These are phyloP conservation scores for Solanum peruvianum DNA, from an alignment of 257 asterid species.

Conservation along the genomic window DNA sequence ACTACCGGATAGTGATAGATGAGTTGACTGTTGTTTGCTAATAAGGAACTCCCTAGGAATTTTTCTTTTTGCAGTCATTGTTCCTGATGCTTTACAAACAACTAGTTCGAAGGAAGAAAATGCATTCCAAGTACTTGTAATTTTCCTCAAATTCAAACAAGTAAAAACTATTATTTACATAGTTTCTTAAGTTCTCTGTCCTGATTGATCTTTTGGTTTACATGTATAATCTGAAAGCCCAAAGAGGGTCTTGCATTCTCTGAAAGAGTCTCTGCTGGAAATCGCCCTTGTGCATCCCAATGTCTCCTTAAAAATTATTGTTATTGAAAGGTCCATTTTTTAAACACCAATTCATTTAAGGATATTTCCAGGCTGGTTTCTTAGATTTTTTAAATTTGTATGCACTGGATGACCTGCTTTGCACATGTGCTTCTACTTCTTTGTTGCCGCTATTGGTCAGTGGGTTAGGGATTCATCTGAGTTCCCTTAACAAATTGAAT, in stretches of 20 bases:
- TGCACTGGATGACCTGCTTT: no score
- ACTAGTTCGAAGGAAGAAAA: constrained; percentile 80
- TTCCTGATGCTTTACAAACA: constrained; percentile 79
- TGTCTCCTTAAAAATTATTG: no score
- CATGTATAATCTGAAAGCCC: neutral
- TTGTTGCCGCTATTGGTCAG: no score
- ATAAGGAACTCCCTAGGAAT: no score
- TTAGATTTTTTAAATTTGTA: no score
- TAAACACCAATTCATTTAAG: neutral
- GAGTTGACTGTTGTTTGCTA: no score
- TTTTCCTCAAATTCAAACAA: neutral
- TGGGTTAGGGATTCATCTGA: no score
- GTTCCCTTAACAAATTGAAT: no score
- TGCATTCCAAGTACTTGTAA: constrained; percentile 61
- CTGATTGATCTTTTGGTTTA: no score
- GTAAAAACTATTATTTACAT: neutral
- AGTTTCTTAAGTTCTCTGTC: neutral
- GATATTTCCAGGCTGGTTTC: neutral
- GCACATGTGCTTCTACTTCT: no score
- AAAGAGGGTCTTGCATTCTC: constrained; percentile 24
- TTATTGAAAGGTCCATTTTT: no score
- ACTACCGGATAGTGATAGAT: no score
- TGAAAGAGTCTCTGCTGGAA: constrained; percentile 44
- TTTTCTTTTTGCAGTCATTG: constrained; percentile 20
- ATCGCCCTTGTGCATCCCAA: constrained; percentile 10